Conservation (phyloP, 768 basidiomycete genomes). For the Xerocomus brunneocitrinus region DNA sequence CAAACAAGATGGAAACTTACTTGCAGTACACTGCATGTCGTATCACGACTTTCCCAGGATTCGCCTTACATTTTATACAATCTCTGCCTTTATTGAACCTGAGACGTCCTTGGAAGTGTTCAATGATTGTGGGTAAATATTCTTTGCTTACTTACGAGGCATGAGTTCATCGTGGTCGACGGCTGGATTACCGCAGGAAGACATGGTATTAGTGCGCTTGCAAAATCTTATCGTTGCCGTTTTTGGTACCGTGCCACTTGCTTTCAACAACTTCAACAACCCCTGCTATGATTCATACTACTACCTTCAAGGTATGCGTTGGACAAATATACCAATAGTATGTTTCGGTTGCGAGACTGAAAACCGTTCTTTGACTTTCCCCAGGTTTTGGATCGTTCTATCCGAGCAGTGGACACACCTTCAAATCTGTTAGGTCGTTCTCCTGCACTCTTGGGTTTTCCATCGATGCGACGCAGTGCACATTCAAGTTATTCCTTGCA, state of each 20-base stretch:
- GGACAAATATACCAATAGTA: no score
- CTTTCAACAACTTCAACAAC: no score
- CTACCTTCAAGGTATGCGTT: neutral
- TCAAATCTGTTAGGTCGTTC: neutral
- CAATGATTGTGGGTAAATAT: neutral
- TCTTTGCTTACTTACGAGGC: slow-evolving; percentile 46
- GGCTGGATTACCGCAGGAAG: slow-evolving; percentile 62
- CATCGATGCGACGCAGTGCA: no score
- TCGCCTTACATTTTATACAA: slow-evolving; percentile 74
- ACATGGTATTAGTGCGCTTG: slow-evolving; percentile 17
- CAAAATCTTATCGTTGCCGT: slow-evolving; percentile 9
- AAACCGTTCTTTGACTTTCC: no score
- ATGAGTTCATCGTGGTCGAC: slow-evolving; percentile 58
- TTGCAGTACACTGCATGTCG: slow-evolving; percentile 84
- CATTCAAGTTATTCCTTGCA: no score
- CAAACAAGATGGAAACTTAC: slow-evolving; percentile 37
- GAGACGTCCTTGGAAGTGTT: slow-evolving; percentile 43
- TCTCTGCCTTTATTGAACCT: slow-evolving; percentile 63
- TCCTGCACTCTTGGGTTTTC: no score
- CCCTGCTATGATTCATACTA: no score
- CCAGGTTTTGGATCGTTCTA: no score
- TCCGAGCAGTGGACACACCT: no score
- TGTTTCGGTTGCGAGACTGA: no score
- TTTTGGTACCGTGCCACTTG: neutral
- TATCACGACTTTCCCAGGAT: slow-evolving; percentile 63